Evolutionary conservation across 306 rosid species (phyloP), one percentile per base, ranked within the genome.

Genomic region (Cicer bijugum): DNA sequence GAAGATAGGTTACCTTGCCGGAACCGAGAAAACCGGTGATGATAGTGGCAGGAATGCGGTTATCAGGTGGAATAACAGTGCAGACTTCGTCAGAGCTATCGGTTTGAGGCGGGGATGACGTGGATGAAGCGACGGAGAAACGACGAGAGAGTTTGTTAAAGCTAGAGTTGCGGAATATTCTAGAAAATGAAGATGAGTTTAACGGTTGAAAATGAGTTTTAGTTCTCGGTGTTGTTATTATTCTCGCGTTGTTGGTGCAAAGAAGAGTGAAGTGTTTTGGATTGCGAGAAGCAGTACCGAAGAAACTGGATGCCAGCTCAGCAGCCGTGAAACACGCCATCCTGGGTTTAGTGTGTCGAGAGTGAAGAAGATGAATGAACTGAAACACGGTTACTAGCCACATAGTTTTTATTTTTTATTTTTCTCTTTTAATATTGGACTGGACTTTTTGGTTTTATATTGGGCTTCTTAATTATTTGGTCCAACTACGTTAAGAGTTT

Each of bases 21-120:
- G 99, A 89, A 56, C 99, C 99, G 66, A 94, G 84, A 72, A 94
- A 94, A 5, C 99, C 96, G 63, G 97, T 94, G 66, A 91, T 91
- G 47, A 94, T 94, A 9, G 99, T 94, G 1, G 99, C 99, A 0
- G 95, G 97, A 73, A 94, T 76, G 47, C 95, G 87, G 68, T 89
- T 67, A 53, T 94, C 99, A 2, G 89, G 91, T 0, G 90, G 95
- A 78, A 88, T 89, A 71, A 62, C 77, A 9, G 97, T 84, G 81
- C 85, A 58, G 7, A 83, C 86, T 12, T 12, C 44, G 6, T 88
- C 93, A 60, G 93, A 85, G 73, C 61, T 60, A 8, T 87, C 88
- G 52, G 81, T 82, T 38, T 87, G 90, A 19, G 92, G 82, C 2
- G 95, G 77, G 14, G 93, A 75, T 0, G 91, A 37, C 12, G 91